These are phyloP conservation scores for Chrysopogon serrulatus DNA, from an alignment of 176 grass and related monocot genomes.

Conservation along the genomic window DNA sequence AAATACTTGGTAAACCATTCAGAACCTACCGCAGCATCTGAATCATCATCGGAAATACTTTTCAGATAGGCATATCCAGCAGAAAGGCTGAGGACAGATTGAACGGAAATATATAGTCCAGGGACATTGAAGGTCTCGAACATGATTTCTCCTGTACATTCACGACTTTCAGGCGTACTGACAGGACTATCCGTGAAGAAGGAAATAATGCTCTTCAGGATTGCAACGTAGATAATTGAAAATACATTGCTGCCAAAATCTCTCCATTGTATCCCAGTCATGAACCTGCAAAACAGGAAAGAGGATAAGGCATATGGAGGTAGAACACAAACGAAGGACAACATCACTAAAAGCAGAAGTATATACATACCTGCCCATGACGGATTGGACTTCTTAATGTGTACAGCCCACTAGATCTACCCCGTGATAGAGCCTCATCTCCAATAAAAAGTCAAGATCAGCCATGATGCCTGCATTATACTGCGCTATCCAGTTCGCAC, in stretches of 20 bases:
- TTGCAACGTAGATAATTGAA: constrained; percentile 90
- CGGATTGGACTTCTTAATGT: constrained; percentile 67
- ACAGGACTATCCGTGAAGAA: constrained; percentile 89
- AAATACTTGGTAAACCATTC: constrained; percentile 23
- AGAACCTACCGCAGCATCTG: constrained; percentile 51
- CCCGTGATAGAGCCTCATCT: constrained; percentile 70
- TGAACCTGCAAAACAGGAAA: constrained; percentile 56
- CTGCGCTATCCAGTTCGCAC: constrained; percentile 80
- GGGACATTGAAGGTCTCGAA: constrained; percentile 98
- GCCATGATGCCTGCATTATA: constrained; percentile 99
- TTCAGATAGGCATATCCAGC: constrained; percentile 70
- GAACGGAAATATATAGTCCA: constrained; percentile 89
- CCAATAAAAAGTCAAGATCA: constrained; percentile 97
- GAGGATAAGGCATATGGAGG: neutral
- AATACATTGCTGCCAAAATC: constrained; percentile 97
- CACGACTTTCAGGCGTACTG: constrained; percentile 87
- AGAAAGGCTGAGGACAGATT: constrained; percentile 88
- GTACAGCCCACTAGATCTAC: constrained; percentile 68
- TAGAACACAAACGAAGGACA: neutral
- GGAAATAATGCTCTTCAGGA: constrained; percentile 95
- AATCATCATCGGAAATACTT: constrained; percentile 46
- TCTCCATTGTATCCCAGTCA: constrained; percentile 97
- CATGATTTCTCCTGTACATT: constrained; percentile 97
- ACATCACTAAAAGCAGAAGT: neutral
- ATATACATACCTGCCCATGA: constrained; percentile 61